Evolutionary conservation across 1,139 yeast species (phyloP).

Genomic region (Blastobotrys buckinghamii): DNA sequence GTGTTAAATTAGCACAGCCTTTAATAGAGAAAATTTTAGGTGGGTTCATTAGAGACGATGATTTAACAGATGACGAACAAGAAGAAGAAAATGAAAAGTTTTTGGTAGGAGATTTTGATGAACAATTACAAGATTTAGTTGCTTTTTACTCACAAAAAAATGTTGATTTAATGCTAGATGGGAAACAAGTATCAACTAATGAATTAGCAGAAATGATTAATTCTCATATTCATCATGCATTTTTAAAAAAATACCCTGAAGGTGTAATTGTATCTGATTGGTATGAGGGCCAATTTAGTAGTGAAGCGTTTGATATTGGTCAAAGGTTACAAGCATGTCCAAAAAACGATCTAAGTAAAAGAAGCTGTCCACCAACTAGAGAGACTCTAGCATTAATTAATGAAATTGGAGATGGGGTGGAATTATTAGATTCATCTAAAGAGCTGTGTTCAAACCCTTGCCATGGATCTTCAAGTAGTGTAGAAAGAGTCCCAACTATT

Average conservation of each 20-base stretch:
- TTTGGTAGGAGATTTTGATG: conserved; percentile 13
- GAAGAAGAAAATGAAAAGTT: not conserved
- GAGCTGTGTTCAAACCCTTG: conserved; percentile 18
- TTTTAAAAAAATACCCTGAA: conserved; percentile 21
- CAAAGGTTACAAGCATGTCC: conserved; percentile 24
- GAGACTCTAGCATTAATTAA: conserved; percentile 4
- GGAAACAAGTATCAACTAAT: conserved; percentile 12
- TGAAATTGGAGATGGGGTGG: conserved; percentile 3
- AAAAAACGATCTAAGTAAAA: conserved; percentile 10
- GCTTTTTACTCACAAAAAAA: conserved; percentile 22
- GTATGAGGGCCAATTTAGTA: conserved; percentile 17
- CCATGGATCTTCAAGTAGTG: conserved; percentile 2
- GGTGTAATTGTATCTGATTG: conserved; percentile 25
- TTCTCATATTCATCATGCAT: conserved; percentile 26
- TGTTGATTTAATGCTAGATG: conserved; percentile 17
- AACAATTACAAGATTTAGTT: conserved; percentile 20
- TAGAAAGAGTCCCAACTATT: conserved; percentile 3
- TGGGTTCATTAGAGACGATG: not conserved
- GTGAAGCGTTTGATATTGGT: conserved; percentile 24
- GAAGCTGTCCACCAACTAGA: conserved; percentile 23
- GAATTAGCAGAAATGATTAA: conserved; percentile 23
- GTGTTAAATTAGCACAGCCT: not conserved
- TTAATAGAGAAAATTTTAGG: not conserved
- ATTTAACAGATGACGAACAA: not conserved
- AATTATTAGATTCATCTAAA: conserved; percentile 1